These are phyloP conservation scores for Sporothrix variecibatus DNA, from an alignment of 2,329 filamentous ascomycete genomes.

Conservation along the genomic window DNA sequence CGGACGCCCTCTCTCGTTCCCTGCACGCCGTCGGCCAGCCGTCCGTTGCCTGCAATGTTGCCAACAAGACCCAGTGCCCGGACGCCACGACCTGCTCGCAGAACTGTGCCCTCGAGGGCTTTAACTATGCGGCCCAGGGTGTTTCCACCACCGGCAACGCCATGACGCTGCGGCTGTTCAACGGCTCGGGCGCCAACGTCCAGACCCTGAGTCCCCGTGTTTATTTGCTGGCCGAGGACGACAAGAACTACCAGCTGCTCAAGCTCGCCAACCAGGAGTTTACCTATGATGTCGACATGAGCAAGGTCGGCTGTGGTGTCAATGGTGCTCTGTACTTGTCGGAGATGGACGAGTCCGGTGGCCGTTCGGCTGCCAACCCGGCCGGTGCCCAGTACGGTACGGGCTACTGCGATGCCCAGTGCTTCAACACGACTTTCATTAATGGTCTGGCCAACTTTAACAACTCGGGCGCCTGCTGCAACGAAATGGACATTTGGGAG, in stretches of 20 bases:
- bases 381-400: slow-evolving; percentile 55
- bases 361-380: slow-evolving; percentile 47
- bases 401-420: slow-evolving; percentile 54
- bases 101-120: slow-evolving; percentile 15
- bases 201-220: slow-evolving; percentile 36
- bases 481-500: slow-evolving; percentile 64
- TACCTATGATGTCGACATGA: slow-evolving; percentile 66
- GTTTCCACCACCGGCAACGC: slow-evolving; percentile 13
- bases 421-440: slow-evolving; percentile 51
- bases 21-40: neutral
- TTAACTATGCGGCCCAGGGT: neutral
- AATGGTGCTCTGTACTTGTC: slow-evolving; percentile 56
- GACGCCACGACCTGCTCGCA: slow-evolving; percentile 2
- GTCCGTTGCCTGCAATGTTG: slow-evolving; percentile 29
- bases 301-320: slow-evolving; percentile 60
- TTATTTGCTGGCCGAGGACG: slow-evolving; percentile 36
- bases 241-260: slow-evolving; percentile 48
- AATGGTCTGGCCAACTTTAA: slow-evolving; percentile 45
- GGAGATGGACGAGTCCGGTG: slow-evolving; percentile 55
- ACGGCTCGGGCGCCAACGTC: slow-evolving; percentile 21
- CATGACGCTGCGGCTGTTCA: slow-evolving; percentile 24
- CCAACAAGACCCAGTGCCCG: slow-evolving; percentile 18
- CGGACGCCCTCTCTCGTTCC: slow-evolving; percentile 23
- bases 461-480: slow-evolving; percentile 55
- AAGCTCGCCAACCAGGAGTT: slow-evolving; percentile 62